A percentile compares a stretch with the other conserved stretches of the same genome.
Evolutionary conservation across 805 yeast genomes (phyloP).

Genomic region (Candida caryicola): DNA sequence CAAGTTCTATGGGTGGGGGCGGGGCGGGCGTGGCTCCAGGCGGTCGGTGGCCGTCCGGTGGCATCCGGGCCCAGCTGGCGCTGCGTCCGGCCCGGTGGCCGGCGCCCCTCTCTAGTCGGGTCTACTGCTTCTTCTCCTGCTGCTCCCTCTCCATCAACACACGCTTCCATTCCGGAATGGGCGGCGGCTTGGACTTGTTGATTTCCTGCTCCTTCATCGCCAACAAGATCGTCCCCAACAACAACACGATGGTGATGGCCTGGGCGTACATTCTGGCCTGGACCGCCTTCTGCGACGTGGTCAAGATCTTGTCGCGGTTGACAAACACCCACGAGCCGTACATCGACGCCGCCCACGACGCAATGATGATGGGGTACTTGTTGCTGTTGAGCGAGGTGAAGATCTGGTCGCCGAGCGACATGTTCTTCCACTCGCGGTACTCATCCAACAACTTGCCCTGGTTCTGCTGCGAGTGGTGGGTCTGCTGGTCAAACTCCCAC

Average conservation of each 20-base stretch:
- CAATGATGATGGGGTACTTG: constrained; percentile 35
- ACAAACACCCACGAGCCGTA: constrained; percentile 29
- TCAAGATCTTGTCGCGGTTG: constrained; percentile 26
- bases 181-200: constrained; percentile 19
- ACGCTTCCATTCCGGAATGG: constrained; percentile 25
- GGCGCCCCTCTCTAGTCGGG: background rate
- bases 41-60: background rate
- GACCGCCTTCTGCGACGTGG: constrained; percentile 25
- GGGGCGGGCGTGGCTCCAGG: background rate
- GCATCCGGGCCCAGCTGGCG: background rate
- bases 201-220: constrained; percentile 26
- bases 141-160: constrained; percentile 16
- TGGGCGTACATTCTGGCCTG: constrained; percentile 32
- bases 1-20: background rate
- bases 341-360: constrained; percentile 40
- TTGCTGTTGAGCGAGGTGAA: constrained; percentile 26
- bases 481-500: constrained; percentile 38
- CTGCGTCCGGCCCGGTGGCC: background rate
- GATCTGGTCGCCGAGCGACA: constrained; percentile 29
- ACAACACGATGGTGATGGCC: constrained; percentile 26
- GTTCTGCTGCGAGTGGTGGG: constrained; percentile 31
- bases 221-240: constrained; percentile 25
- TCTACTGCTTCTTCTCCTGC: constrained; percentile 8
- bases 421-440: constrained; percentile 32
- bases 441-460: constrained; percentile 32